Evolutionary conservation across 805 yeast species (phyloP).

Genomic region (Helenozyma baotianmanensis): DNA sequence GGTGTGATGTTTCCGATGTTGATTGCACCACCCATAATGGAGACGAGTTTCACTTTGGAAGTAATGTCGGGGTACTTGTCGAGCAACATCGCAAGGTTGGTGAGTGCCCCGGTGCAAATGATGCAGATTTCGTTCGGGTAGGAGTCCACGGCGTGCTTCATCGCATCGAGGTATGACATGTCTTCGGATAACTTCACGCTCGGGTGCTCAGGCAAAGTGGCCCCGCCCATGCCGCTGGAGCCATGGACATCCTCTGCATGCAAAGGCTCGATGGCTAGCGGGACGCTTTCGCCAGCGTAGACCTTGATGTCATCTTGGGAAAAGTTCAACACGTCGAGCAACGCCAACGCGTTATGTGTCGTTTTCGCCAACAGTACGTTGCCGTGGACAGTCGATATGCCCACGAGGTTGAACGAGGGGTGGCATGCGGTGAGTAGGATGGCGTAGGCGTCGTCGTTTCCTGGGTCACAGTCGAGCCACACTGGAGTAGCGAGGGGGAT

Average conservation of each 20-base stretch:
- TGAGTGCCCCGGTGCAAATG: conserved; percentile 74
- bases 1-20: conserved; percentile 47
- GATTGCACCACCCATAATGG: conserved; percentile 76
- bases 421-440: conserved; percentile 57
- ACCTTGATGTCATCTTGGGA: conserved; percentile 52
- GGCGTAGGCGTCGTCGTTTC: conserved; percentile 84
- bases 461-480: conserved; percentile 93
- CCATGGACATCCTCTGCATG: conserved; percentile 71
- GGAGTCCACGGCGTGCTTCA: conserved; percentile 36
- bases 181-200: conserved; percentile 20
- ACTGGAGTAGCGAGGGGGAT: conserved; percentile 42
- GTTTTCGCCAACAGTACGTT: conserved; percentile 62
- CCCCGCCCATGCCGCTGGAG: conserved; percentile 72
- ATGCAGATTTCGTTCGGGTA: conserved; percentile 50
- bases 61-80: conserved; percentile 50
- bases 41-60: conserved; percentile 45
- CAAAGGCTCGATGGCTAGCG: conserved; percentile 47
- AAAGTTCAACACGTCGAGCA: conserved; percentile 52
- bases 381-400: conserved; percentile 75
- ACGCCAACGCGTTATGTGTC: conserved; percentile 61
- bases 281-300: conserved; percentile 58
- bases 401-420: conserved; percentile 55
- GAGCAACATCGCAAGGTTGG: conserved; percentile 62
- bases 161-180: conserved; percentile 30
- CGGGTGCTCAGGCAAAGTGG: conserved; percentile 50